These are phyloP conservation scores for Cladosporium sp. DNA, from an alignment of 2,329 filamentous ascomycete species.

Conservation along the genomic window DNA sequence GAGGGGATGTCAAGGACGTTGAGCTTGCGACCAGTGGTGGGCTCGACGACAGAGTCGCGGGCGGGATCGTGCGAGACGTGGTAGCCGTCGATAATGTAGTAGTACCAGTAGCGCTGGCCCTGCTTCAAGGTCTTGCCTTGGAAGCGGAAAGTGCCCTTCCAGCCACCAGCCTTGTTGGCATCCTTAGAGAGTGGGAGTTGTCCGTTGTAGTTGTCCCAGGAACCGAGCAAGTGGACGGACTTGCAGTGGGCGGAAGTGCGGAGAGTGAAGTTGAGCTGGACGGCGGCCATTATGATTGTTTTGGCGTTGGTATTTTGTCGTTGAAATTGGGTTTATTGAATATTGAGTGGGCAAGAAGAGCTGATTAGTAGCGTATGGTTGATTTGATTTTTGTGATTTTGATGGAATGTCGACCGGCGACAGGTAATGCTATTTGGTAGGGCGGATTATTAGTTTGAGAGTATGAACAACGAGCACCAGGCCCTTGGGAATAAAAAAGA, in stretches of 20 bases:
- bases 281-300: constrained; percentile 68
- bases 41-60: constrained; percentile 85
- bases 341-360: constrained; percentile 52
- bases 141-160: constrained; percentile 97
- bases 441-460: constrained; percentile 28
- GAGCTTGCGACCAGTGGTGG: constrained; percentile 92
- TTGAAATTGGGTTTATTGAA: constrained; percentile 30
- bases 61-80: constrained; percentile 96
- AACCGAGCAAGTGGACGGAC: constrained; percentile 95
- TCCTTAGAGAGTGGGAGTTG: constrained; percentile 95
- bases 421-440: constrained; percentile 40
- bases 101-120: constrained; percentile 98
- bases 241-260: constrained; percentile 96
- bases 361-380: constrained; percentile 47
- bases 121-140: constrained; percentile 81
- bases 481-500: constrained; percentile 47
- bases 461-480: constrained; percentile 46
- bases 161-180: constrained; percentile 77
- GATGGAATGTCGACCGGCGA: constrained; percentile 38
- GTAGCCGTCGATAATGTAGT: constrained; percentile 99
- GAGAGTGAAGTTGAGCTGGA: constrained; percentile 94
- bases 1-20: constrained; percentile 92
- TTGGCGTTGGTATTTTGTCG: constrained; percentile 26
- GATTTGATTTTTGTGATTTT: constrained; percentile 24
- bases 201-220: constrained; percentile 95